phyloP scores from a whole-genome alignment of 352 stramenopile genomes.

The Pythium volutum region DNA sequence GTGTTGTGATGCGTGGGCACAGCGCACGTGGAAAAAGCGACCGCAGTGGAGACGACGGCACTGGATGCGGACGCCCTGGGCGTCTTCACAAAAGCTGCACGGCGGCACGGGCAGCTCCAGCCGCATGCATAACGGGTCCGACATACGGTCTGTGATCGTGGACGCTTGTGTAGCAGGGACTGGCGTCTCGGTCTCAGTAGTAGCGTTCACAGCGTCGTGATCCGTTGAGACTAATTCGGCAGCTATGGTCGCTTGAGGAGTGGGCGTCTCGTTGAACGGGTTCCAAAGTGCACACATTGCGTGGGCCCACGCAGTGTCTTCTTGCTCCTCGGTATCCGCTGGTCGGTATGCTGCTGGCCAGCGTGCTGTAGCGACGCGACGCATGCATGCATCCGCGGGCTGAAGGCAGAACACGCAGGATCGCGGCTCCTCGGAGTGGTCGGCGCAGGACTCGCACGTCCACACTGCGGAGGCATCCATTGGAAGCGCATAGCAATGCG shows the following conservation, averaged over 20 bases:
- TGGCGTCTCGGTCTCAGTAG: background rate
- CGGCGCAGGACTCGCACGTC: constrained; percentile 20
- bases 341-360: constrained; percentile 10
- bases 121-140: background rate
- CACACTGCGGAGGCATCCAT: background rate
- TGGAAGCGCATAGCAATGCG: constrained; percentile 4
- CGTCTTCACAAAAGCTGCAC: constrained; percentile 54
- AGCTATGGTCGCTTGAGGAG: background rate
- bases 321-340: background rate
- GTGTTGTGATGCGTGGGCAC: constrained; percentile 20
- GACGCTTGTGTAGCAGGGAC: background rate
- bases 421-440: background rate
- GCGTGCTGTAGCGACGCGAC: constrained; percentile 10
- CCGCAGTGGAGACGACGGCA: constrained; percentile 53
- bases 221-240: background rate
- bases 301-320: constrained; percentile 10
- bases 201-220: background rate
- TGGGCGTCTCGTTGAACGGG: background rate
- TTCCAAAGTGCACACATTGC: constrained; percentile 18
- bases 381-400: constrained; percentile 7
- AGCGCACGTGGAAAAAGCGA: constrained; percentile 66
- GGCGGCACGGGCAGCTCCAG: constrained; percentile 19
- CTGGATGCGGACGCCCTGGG: constrained; percentile 44
- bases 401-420: constrained; percentile 18
- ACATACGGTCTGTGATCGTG: background rate